These are phyloP conservation scores for Aphanomyces stellatus DNA, from an alignment of 352 stramenopile genomes.

Conservation along the genomic window DNA sequence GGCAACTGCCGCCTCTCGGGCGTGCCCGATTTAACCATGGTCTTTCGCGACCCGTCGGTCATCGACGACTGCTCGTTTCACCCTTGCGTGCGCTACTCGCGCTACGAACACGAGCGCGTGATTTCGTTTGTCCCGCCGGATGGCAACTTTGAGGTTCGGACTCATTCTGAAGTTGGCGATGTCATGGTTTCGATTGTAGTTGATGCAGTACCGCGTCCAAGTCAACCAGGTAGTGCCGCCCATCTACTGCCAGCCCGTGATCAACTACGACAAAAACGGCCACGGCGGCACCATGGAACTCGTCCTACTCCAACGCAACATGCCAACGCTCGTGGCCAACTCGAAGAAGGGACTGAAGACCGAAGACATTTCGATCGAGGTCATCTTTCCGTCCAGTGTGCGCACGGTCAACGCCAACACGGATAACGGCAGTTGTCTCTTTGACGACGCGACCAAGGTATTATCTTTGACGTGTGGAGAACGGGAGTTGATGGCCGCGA, in stretches of 20 bases:
- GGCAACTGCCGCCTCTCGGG: constrained; percentile 93
- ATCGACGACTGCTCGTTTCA: constrained; percentile 99
- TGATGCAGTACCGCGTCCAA: constrained; percentile 83
- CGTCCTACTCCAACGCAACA: constrained; percentile 57
- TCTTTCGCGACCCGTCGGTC: constrained; percentile 93
- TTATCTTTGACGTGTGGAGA: too few relatives aligned
- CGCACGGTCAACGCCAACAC: constrained; percentile 92
- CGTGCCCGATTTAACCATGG: constrained; percentile 90
- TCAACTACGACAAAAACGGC: constrained; percentile 67
- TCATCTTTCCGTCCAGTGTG: constrained; percentile 95
- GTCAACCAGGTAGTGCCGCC: constrained; percentile 76
- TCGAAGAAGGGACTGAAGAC: constrained; percentile 71
- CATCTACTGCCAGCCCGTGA: constrained; percentile 83
- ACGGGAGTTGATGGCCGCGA: too few relatives aligned
- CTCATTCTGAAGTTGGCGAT: not conserved
- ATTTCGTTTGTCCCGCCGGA: constrained; percentile 98
- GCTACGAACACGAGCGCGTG: constrained; percentile 93
- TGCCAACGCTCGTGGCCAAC: constrained; percentile 71
- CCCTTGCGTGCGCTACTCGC: constrained; percentile 94
- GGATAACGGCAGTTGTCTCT: constrained; percentile 88
- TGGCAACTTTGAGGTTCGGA: constrained; percentile 90
- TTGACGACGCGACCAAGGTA: constrained; percentile 72
- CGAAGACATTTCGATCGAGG: constrained; percentile 90
- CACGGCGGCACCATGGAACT: constrained; percentile 50
- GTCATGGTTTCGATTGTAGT: not conserved